A percentile compares a stretch with the other conserved stretches of the same genome.
Evolutionary conservation across 306 rosid species (phyloP).

Genomic region (Vicia villosa): DNA sequence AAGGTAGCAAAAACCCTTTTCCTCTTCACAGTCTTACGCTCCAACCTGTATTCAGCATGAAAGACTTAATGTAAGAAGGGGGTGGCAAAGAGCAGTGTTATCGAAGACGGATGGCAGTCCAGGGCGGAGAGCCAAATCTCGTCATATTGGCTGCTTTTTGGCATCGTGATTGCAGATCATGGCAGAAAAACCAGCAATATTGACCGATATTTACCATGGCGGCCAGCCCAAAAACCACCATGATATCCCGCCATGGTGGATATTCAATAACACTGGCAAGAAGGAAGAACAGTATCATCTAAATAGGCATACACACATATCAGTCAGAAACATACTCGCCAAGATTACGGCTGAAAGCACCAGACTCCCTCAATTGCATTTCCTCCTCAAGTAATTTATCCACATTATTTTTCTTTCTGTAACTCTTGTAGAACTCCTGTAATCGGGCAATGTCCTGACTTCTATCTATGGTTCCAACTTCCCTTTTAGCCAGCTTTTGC

Average conservation of each 20-base stretch:
- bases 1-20: conserved; percentile 89
- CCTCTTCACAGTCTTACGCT: conserved; percentile 80
- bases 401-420: conserved; percentile 74
- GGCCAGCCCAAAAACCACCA: too few relatives aligned
- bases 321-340: conserved; percentile 73
- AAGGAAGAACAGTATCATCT: conserved; percentile 23
- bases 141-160: too few relatives aligned
- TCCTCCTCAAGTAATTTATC: conserved; percentile 84
- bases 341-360: conserved; percentile 78
- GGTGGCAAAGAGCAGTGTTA: too few relatives aligned
- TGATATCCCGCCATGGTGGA: too few relatives aligned
- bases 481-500: conserved; percentile 93
- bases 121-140: too few relatives aligned
- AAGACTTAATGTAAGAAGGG: background rate
- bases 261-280: background rate
- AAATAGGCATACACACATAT: conserved; percentile 16
- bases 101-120: too few relatives aligned
- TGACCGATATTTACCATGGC: too few relatives aligned
- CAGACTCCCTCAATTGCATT: conserved; percentile 80
- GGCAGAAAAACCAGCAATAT: too few relatives aligned
- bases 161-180: too few relatives aligned
- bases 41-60: conserved; percentile 63
- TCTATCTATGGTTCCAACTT: conserved; percentile 80
- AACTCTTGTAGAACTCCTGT: conserved; percentile 81
- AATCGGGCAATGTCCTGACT: conserved; percentile 76